phyloP scores from a whole-genome alignment of 164 flowering plant species.

The Vitis rotundifolia region DNA sequence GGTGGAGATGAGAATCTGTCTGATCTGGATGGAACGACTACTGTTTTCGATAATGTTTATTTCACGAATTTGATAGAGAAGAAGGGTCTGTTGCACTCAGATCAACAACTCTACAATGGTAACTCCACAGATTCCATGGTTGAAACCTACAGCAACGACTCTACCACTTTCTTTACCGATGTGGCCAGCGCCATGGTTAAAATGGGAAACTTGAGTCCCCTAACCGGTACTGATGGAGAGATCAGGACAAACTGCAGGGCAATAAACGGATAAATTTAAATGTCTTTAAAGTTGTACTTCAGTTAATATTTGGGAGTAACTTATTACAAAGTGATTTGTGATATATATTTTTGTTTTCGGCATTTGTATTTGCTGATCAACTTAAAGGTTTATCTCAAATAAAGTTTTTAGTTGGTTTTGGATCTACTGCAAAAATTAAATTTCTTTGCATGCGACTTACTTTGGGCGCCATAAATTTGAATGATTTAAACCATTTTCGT shows the following conservation, averaged over 20 bases:
- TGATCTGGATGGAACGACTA: constrained; percentile 27
- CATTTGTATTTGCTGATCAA: too few species aligned
- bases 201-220: constrained; percentile 35
- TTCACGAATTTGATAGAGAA: constrained; percentile 23
- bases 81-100: constrained; percentile 35
- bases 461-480: too few species aligned
- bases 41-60: constrained; percentile 25
- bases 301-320: too few species aligned
- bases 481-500: too few species aligned
- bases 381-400: too few species aligned
- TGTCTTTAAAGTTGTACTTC: too few species aligned
- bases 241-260: constrained; percentile 35
- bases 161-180: constrained; percentile 20
- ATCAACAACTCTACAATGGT: constrained; percentile 32
- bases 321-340: too few species aligned
- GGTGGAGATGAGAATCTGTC: constrained; percentile 24
- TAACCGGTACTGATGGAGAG: constrained; percentile 30
- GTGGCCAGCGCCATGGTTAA: constrained; percentile 31
- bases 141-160: constrained; percentile 13
- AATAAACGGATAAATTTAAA: constrained; percentile 8
- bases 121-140: constrained; percentile 20
- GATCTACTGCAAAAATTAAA: too few species aligned
- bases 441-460: too few species aligned
- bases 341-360: too few species aligned
- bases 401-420: too few species aligned